These are phyloP conservation scores for Aspergillus terreus DNA, from an alignment of 2,329 filamentous ascomycete species.

Conservation along the genomic window DNA sequence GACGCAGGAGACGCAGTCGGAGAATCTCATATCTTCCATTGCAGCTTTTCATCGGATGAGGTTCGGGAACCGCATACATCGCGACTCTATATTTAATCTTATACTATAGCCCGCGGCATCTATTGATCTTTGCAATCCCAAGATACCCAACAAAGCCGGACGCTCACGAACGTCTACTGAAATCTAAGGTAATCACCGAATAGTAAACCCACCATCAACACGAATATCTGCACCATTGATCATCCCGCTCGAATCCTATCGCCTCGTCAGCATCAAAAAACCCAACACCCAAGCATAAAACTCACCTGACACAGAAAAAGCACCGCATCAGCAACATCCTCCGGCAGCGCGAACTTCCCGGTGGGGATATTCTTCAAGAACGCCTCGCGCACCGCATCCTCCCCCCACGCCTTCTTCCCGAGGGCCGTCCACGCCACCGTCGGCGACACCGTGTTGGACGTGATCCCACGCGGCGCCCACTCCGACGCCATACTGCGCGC, in stretches of 20 bases:
- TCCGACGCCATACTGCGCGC: constrained; percentile 47
- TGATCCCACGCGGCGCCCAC: constrained; percentile 46
- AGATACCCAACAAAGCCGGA: not conserved
- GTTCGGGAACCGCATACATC: not conserved
- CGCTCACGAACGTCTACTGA: not conserved
- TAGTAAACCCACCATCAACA: constrained; percentile 40
- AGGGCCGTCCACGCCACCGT: constrained; percentile 47
- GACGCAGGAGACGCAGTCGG: too few species aligned
- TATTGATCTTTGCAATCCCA: not conserved
- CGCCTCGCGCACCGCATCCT: constrained; percentile 30
- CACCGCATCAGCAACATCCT: constrained; percentile 39
- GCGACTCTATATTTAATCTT: not conserved
- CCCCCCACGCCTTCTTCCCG: constrained; percentile 43
- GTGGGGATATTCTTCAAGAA: constrained; percentile 38
- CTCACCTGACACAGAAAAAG: constrained; percentile 37
- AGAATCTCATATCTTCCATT: not conserved
- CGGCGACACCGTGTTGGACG: constrained; percentile 44
- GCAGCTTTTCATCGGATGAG: not conserved
- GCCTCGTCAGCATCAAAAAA: constrained; percentile 1
- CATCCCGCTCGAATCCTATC: constrained; percentile 38
- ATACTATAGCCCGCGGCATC: not conserved
- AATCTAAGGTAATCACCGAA: constrained; percentile 18
- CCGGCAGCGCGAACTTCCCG: constrained; percentile 37
- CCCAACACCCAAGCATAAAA: not conserved
- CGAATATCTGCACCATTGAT: constrained; percentile 40